Evolutionary conservation across 202 grass and related monocot genomes (phyloP).

Genomic region (Digitaria exilis): DNA sequence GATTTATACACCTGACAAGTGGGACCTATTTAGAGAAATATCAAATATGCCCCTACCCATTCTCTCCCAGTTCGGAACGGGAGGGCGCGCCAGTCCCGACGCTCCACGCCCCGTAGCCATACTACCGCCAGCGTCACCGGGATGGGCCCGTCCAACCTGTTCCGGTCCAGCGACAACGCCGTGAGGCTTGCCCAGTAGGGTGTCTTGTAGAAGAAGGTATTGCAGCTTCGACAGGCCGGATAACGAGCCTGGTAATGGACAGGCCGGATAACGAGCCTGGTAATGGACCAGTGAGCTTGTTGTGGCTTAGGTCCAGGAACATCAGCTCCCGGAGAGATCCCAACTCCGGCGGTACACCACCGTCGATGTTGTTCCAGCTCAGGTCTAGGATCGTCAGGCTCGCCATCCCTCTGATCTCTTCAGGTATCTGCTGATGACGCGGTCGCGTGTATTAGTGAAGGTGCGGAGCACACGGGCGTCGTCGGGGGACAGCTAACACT

Average conservation of each 20-base stretch:
- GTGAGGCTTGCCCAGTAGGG: slow-evolving; percentile 71
- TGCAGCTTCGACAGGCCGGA: slow-evolving; percentile 54
- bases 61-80: too few relatives aligned
- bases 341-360: slow-evolving; percentile 52
- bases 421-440: too few relatives aligned
- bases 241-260: slow-evolving; percentile 49
- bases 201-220: slow-evolving; percentile 77
- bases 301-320: slow-evolving; percentile 81
- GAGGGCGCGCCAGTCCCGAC: too few relatives aligned
- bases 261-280: too few relatives aligned
- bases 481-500: slow-evolving; percentile 57
- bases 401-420: slow-evolving; percentile 57
- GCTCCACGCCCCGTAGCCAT: too few relatives aligned
- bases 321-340: slow-evolving; percentile 59
- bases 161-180: slow-evolving; percentile 77
- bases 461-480: slow-evolving; percentile 54
- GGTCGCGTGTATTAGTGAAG: too few relatives aligned
- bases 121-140: slow-evolving; percentile 54
- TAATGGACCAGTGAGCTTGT: slow-evolving; percentile 62
- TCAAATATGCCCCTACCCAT: too few relatives aligned
- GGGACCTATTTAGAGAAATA: too few relatives aligned
- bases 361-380: slow-evolving; percentile 68
- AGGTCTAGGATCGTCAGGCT: slow-evolving; percentile 82
- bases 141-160: slow-evolving; percentile 70
- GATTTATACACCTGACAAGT: too few relatives aligned